Percentiles rank a stretch among this genome's conserved stretches.
These are phyloP conservation scores for Aristolochia fimbriata DNA, from an alignment of 164 flowering plant species.

Conservation along the genomic window DNA sequence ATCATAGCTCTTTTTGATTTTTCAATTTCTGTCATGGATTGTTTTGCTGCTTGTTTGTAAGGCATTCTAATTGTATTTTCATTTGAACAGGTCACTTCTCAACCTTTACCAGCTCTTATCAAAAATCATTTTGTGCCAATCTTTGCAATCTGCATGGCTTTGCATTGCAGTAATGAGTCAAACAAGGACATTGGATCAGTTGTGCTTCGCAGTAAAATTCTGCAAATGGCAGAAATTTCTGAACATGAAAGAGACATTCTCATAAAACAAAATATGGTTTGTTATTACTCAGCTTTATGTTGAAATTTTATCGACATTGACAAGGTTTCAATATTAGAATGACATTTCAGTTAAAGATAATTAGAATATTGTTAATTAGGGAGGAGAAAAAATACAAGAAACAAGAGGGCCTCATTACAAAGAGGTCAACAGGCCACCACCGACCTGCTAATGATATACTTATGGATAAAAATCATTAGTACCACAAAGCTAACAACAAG, in stretches of 20 bases:
- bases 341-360: neutral
- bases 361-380: too few relatives aligned
- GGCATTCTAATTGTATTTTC: neutral
- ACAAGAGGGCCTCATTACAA: too few relatives aligned
- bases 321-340: neutral
- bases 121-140: slow-evolving; percentile 72
- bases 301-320: neutral
- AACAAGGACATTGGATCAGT: slow-evolving; percentile 46
- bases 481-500: too few relatives aligned
- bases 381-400: too few relatives aligned
- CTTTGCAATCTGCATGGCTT: slow-evolving; percentile 72
- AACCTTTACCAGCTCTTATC: slow-evolving; percentile 45
- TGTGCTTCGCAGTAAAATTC: slow-evolving; percentile 61
- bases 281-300: slow-evolving; percentile 5
- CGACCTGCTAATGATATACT: too few relatives aligned
- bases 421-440: too few relatives aligned
- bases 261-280: slow-evolving; percentile 82
- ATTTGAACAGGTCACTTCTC: slow-evolving; percentile 44
- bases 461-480: too few relatives aligned
- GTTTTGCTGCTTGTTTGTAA: slow-evolving; percentile 5
- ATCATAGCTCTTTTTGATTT: too few relatives aligned
- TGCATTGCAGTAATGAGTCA: slow-evolving; percentile 59
- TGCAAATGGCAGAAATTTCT: slow-evolving; percentile 60
- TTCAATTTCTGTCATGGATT: neutral
- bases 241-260: slow-evolving; percentile 76